Conservation (phyloP, 2,329 filamentous ascomycete genomes). For the Botrytis squamosa region DNA sequence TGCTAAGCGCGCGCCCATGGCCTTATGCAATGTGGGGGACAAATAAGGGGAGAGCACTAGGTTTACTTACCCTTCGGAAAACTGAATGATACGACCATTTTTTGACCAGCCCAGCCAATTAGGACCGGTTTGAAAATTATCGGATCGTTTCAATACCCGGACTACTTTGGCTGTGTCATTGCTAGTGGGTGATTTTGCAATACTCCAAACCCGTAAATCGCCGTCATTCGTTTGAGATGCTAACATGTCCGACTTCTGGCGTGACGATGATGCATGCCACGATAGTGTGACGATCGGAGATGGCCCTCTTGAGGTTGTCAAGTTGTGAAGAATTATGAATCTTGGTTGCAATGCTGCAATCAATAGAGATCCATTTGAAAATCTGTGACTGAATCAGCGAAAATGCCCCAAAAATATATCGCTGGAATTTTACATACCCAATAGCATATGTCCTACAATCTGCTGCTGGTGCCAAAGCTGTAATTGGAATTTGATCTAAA, state of each 20-base stretch:
- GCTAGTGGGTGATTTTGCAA: slow-evolving; percentile 73
- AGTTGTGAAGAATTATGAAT: slow-evolving; percentile 90
- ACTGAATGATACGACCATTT: slow-evolving; percentile 93
- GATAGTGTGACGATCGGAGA: slow-evolving; percentile 84
- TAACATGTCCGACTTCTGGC: slow-evolving; percentile 97
- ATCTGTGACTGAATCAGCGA: slow-evolving; percentile 52
- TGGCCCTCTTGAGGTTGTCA: slow-evolving; percentile 79
- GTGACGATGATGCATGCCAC: slow-evolving; percentile 95
- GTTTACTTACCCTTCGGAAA: slow-evolving; percentile 75
- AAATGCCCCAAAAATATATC: neutral
- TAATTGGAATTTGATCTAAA: slow-evolving; percentile 88
- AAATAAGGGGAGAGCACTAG: slow-evolving; percentile 20
- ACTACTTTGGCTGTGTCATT: slow-evolving; percentile 84
- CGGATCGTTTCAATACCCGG: slow-evolving; percentile 76
- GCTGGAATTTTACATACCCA: slow-evolving; percentile 57
- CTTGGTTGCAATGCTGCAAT: slow-evolving; percentile 85
- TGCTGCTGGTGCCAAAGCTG: slow-evolving; percentile 81
- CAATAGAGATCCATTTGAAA: slow-evolving; percentile 90
- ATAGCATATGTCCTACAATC: slow-evolving; percentile 96
- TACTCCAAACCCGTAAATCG: slow-evolving; percentile 93
- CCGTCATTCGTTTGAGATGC: slow-evolving; percentile 90
- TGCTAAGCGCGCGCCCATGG: slow-evolving; percentile 50
- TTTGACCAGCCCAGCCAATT: slow-evolving; percentile 99
- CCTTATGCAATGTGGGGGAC: slow-evolving; percentile 31
- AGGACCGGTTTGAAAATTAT: slow-evolving; percentile 69